Evolutionary conservation across 2,329 filamentous ascomycete genomes (phyloP).

Genomic region (Penicillium sp.): DNA sequence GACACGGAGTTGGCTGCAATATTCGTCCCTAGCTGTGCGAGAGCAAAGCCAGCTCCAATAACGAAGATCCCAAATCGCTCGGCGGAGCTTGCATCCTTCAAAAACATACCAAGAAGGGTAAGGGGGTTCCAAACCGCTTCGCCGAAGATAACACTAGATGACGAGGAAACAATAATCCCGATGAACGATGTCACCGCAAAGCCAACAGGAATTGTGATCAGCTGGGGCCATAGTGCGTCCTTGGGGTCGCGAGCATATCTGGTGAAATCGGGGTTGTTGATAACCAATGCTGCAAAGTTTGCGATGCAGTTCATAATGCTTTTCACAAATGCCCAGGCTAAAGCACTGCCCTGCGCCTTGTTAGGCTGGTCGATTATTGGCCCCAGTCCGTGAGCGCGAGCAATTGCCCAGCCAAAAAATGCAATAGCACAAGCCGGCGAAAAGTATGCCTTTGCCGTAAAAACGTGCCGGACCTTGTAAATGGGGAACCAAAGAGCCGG

Average conservation of each 20-base stretch:
- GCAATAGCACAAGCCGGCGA: constrained; percentile 39
- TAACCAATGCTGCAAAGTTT: constrained; percentile 14
- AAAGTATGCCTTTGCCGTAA: constrained; percentile 28
- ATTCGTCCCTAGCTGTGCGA: constrained; percentile 73
- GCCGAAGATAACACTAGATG: constrained; percentile 8
- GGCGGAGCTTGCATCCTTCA: constrained; percentile 5
- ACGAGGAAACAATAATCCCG: constrained; percentile 12
- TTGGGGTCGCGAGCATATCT: constrained; percentile 10
- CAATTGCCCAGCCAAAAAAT: constrained; percentile 51
- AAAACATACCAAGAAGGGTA: constrained; percentile 7
- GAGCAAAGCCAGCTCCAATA: constrained; percentile 57
- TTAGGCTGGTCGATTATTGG: constrained; percentile 39
- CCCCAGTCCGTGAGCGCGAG: constrained; percentile 45
- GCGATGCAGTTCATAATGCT: constrained; percentile 12
- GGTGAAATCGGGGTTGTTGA: constrained; percentile 17
- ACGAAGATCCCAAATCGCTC: constrained; percentile 56
- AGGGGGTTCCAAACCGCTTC: constrained; percentile 10
- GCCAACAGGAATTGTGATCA: constrained; percentile 10
- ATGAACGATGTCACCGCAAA: constrained; percentile 12
- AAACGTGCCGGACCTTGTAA: constrained; percentile 26
- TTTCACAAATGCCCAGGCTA: constrained; percentile 34
- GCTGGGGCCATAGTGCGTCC: constrained; percentile 8
- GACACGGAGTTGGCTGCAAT: constrained; percentile 76
- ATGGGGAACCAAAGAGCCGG: constrained; percentile 33
- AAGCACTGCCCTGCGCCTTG: constrained; percentile 39